A percentile compares a stretch with the other conserved stretches of the same genome.
Evolutionary conservation across 441 rosid genomes (phyloP).

Genomic region (Raphanus hybrid): DNA sequence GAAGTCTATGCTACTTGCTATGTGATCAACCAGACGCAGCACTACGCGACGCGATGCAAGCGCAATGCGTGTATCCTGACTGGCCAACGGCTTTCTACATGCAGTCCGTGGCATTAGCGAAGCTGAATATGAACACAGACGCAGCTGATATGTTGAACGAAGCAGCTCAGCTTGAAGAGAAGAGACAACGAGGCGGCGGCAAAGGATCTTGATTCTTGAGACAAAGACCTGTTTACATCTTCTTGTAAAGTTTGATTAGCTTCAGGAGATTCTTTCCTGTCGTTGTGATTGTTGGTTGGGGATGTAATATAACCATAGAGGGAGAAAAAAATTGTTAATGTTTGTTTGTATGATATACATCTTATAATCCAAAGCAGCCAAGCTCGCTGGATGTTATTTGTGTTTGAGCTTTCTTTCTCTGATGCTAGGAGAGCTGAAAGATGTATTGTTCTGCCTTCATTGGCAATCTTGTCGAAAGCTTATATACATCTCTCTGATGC

Average conservation of each 20-base stretch:
- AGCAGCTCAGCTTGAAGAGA: constrained; percentile 87
- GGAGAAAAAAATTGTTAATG: constrained; percentile 12
- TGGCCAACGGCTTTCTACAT: constrained; percentile 99
- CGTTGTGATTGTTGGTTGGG: constrained; percentile 42
- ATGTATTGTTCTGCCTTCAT: no score
- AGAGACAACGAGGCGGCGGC: constrained; percentile 70
- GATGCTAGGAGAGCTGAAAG: no score
- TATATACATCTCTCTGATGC: constrained; percentile 1
- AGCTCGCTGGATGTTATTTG: no score
- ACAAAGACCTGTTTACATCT: background rate
- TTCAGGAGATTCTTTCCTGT: constrained; percentile 21
- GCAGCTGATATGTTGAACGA: constrained; percentile 96
- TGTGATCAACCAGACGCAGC: constrained; percentile 94
- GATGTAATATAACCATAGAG: constrained; percentile 38
- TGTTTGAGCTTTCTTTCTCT: no score
- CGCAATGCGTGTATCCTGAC: constrained; percentile 88
- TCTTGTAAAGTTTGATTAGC: constrained; percentile 33
- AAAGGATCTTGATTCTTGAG: constrained; percentile 49
- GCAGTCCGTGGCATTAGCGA: constrained; percentile 95
- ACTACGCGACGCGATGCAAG: constrained; percentile 97
- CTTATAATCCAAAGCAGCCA: no score
- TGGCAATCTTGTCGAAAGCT: no score
- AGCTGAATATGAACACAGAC: constrained; percentile 94
- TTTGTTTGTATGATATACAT: constrained; percentile 40
- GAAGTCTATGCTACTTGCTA: constrained; percentile 87